Conservation (phyloP, 306 rosid genomes). For the Trichosanthes cucumerina region DNA sequence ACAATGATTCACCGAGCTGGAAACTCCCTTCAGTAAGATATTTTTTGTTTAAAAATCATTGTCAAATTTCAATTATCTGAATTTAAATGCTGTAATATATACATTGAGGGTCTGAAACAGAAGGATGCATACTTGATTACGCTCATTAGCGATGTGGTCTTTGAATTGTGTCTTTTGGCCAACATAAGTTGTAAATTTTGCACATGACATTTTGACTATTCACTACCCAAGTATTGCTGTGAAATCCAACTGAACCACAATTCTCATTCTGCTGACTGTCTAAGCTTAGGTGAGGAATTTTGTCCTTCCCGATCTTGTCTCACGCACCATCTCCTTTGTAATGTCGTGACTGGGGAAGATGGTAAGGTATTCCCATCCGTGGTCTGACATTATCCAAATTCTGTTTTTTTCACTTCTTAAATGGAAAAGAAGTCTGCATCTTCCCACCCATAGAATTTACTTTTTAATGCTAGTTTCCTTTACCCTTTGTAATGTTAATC, state of each 20-base stretch:
- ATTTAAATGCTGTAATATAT: background rate
- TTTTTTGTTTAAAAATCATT: background rate
- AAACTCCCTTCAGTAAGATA: slow-evolving; percentile 56
- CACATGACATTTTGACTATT: background rate
- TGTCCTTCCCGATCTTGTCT: background rate
- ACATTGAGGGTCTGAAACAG: background rate
- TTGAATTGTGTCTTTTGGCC: slow-evolving; percentile 3
- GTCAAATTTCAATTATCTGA: background rate
- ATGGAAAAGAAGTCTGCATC: background rate
- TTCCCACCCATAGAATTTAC: background rate
- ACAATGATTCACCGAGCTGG: slow-evolving; percentile 97
- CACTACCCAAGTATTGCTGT: background rate
- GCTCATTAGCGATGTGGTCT: background rate
- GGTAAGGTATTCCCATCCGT: background rate
- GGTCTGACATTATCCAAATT: background rate
- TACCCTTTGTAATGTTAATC: background rate
- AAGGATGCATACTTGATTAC: background rate
- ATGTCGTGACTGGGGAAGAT: background rate
- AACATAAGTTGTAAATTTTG: background rate
- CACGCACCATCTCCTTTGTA: background rate
- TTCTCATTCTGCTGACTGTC: background rate
- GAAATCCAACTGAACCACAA: background rate
- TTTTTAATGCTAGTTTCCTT: background rate
- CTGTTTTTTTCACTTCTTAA: background rate
- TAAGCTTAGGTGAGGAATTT: background rate